phyloP scores from a whole-genome alignment of 2,329 filamentous ascomycete genomes.

The Verticillium longisporum region DNA sequence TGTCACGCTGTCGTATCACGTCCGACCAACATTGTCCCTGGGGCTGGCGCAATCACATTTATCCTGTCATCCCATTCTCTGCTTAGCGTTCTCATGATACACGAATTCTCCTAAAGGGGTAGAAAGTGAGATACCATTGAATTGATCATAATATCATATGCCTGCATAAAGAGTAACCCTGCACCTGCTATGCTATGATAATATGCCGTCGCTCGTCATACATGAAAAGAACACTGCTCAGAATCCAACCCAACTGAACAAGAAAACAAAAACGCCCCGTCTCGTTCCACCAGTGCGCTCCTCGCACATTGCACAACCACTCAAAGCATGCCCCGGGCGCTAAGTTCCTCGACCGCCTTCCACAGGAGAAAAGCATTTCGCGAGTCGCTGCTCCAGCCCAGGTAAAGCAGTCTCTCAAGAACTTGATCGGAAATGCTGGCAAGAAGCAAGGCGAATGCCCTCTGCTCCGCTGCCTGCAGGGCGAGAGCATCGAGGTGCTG shows the following conservation, averaged over 20 bases:
- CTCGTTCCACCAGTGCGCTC: too few species aligned
- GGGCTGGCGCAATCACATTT: not conserved
- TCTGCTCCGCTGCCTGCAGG: conserved; percentile 7
- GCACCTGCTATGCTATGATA: not conserved
- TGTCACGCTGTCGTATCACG: not conserved
- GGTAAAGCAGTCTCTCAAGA: not conserved
- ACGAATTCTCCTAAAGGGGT: not conserved
- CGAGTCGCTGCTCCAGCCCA: not conserved
- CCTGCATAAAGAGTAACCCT: not conserved
- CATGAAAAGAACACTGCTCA: not conserved
- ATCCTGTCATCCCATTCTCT: not conserved
- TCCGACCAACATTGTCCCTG: not conserved
- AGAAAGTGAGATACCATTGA: not conserved
- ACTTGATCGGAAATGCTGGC: not conserved
- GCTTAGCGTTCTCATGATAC: not conserved
- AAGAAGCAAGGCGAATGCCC: not conserved
- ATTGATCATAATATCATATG: not conserved
- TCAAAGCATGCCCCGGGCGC: not conserved
- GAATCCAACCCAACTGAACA: too few species aligned
- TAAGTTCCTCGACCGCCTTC: not conserved
- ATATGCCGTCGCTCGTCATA: not conserved
- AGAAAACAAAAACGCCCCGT: not conserved
- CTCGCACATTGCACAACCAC: not conserved
- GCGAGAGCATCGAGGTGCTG: conserved; percentile 12
- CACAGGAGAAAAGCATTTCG: not conserved